Evolutionary conservation across 257 asterid species (phyloP), one percentile per base, ranked within the genome.

Genomic region (Solanum megistacrolobum): DNA sequence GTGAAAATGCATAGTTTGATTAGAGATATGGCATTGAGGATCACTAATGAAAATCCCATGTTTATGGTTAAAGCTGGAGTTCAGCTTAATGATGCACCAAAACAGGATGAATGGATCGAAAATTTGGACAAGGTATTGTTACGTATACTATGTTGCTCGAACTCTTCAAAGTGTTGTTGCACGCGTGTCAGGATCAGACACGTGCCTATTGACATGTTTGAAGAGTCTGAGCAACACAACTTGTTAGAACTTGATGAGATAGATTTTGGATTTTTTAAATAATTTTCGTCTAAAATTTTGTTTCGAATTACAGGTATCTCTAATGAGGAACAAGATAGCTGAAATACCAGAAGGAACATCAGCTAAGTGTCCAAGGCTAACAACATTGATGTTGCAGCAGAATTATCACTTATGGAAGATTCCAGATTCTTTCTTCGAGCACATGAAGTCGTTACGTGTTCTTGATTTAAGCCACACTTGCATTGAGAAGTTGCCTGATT

Each of bases 11-110:
- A 91, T 43, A 89, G 87, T 73, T 84, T 89, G 91, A 87, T 91
- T 84, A 88, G 92, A 87, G 91, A 89, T 14, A 84, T 89, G 90
- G 92, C 91, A 18, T 5, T 89, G 18, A 60, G 78, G 82, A 62
- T 89, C 25, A 82, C 89, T 4, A 23, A 58, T 13, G 74, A 78
- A 32, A 87, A 87, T 21, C 86, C 84, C 5, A 62, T 52, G 32
- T 89, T 83, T 88, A 89, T 91, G 93, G 92, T 91, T 29, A 88
- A 88, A 88, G 86, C 92, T 84, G 93, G 93, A 46, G 29, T 84
- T 32, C 84, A 87, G 25, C 43, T 91, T 10, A 27, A 12, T 25
- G 83, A 82, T 48, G 69, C 69, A 82, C 86, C 69, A 55, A 66
- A 39, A 36, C 68, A 87, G 83, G 74, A 83, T 20, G 89, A 89